phyloP scores from a whole-genome alignment of 257 asterid genomes.

The Henckelia pumila region DNA sequence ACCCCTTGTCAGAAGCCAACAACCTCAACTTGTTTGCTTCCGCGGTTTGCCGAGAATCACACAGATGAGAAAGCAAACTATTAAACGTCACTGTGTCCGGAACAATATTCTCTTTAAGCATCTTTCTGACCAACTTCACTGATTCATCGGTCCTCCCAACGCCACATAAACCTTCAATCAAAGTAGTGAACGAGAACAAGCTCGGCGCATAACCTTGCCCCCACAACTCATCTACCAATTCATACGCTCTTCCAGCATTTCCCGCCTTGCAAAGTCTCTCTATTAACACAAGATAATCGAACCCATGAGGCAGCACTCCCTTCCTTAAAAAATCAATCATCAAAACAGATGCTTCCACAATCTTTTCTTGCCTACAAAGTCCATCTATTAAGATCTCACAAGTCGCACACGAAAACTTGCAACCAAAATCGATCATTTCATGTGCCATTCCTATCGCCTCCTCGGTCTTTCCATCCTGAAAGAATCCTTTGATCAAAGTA shows the following conservation, averaged over 20 bases:
- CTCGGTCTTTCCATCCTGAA: conserved; percentile 63
- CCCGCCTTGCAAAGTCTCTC: conserved; percentile 59
- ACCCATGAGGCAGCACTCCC: conserved; percentile 52
- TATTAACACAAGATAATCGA: conserved; percentile 50
- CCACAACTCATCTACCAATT: conserved; percentile 71
- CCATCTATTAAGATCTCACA: conserved; percentile 81
- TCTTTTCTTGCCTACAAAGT: conserved; percentile 58
- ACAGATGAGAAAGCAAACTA: conserved; percentile 69
- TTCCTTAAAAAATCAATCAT: conserved; percentile 55
- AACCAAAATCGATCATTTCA: conserved; percentile 80
- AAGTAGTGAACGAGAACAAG: conserved; percentile 59
- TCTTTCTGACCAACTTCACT: conserved; percentile 43
- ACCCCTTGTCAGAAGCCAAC: conserved; percentile 68
- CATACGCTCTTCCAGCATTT: conserved; percentile 45
- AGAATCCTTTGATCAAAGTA: conserved; percentile 77
- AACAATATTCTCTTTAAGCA: conserved; percentile 53
- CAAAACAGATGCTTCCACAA: conserved; percentile 51
- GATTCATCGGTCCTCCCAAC: conserved; percentile 40
- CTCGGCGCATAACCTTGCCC: conserved; percentile 52
- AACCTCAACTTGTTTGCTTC: conserved; percentile 79
- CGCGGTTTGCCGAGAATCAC: conserved; percentile 47
- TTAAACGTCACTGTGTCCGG: conserved; percentile 81
- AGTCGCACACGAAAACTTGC: conserved; percentile 62
- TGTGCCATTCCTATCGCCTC: conserved; percentile 74
- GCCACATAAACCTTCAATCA: conserved; percentile 65